Evolutionary conservation across 768 basidiomycete genomes (phyloP).

Genomic region (Rhizopogon salebrosus): DNA sequence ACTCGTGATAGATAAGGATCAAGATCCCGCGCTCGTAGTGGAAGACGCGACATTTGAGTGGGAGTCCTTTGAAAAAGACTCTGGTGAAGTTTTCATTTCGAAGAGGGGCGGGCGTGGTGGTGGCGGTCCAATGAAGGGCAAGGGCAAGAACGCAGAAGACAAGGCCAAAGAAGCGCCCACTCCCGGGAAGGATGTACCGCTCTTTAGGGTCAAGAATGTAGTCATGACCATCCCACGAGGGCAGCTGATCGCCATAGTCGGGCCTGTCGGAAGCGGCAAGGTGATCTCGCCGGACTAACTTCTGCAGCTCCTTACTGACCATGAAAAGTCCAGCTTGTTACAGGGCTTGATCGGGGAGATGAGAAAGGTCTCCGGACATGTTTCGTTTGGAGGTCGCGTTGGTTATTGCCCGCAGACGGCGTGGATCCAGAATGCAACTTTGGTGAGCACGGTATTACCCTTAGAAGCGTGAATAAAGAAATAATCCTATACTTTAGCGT

Average conservation of each 20-base stretch:
- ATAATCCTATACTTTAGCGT: slow-evolving; percentile 30
- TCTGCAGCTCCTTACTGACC: neutral
- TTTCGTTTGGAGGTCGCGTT: slow-evolving; percentile 57
- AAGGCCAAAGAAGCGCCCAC: slow-evolving; percentile 10
- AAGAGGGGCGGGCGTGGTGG: neutral
- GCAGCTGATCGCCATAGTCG: slow-evolving; percentile 56
- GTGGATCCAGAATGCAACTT: slow-evolving; percentile 70
- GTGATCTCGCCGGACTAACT: slow-evolving; percentile 13
- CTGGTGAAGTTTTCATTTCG: neutral
- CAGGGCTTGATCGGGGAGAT: slow-evolving; percentile 71
- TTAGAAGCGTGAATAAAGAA: neutral
- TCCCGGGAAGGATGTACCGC: neutral
- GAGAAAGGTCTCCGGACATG: slow-evolving; percentile 44
- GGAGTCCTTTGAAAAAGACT: slow-evolving; percentile 34
- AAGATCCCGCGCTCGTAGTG: slow-evolving; percentile 45
- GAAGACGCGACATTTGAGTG: slow-evolving; percentile 60
- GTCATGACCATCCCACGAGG: slow-evolving; percentile 53
- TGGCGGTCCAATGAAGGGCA: neutral
- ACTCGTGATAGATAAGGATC: slow-evolving; percentile 38
- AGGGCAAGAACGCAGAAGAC: neutral
- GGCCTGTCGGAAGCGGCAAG: slow-evolving; percentile 67
- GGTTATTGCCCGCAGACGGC: slow-evolving; percentile 72
- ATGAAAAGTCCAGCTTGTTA: slow-evolving; percentile 44
- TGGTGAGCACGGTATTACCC: slow-evolving; percentile 29
- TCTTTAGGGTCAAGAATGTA: slow-evolving; percentile 47